Evolutionary conservation across 768 basidiomycete genomes (phyloP), one percentile per base, ranked within the genome.

Genomic region (Boletus tomentosulus): DNA sequence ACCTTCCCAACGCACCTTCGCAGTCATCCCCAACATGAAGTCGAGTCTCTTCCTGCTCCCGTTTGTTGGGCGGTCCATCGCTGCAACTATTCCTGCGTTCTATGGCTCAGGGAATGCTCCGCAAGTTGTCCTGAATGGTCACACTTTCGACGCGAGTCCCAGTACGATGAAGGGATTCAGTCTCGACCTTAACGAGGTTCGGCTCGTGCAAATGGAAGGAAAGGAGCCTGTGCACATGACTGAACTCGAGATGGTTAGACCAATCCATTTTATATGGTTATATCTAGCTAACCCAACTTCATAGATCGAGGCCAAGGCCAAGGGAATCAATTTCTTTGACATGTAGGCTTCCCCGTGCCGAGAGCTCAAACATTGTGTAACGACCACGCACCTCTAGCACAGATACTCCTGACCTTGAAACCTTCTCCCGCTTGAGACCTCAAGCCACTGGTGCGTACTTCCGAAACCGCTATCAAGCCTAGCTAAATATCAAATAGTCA

Each of bases 271-370:
- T 12, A 5, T 15, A 15, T 9, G 6, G 15, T 7, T n/a, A 33
- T 24, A 3, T 19, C 16, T 19, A 37, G 44, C 51, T 43, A 1
- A 60, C 31, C 12, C 37, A 7, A 35, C 41, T 4, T 28, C 2
- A 2, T 41, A 92, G 91, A 87, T 95, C 56, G 74, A 83, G 63
- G 79, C 84, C 56, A 95, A 89, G 71, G 84, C 84, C 47, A 76
- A 80, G 59, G 91, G 91, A 57, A 63, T 84, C 72, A 86, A 81
- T 50, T 95, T 94, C 78, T 89, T 95, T 73, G 93, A 95, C 69
- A 79, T 96, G 88, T 90, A 70, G 73, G 76, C 58, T 39, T 38
- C 33, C 10, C 47, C 37, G 41, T 61, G 59, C 42, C 7, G 33
- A 22, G 22, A 35, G 11, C 46, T 13, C 1, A 4, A 31, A 16